Conservation (phyloP, 129 eudicot species). For the carrot (Daucus carota) region DNA sequence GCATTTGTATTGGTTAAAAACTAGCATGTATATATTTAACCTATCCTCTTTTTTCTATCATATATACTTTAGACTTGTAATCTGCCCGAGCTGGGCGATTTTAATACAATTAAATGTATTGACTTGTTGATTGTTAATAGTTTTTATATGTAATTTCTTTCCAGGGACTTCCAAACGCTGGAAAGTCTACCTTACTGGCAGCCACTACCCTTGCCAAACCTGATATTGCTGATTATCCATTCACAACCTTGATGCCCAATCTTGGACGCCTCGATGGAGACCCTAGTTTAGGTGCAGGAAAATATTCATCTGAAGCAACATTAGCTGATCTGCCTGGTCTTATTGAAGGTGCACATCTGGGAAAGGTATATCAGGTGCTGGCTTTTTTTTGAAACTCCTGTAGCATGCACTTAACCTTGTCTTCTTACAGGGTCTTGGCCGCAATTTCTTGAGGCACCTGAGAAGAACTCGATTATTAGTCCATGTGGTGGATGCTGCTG, state of each 20-base stretch:
- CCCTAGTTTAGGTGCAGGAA: conserved; percentile 81
- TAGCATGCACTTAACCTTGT: conserved; percentile 12
- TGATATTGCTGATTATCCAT: conserved; percentile 96
- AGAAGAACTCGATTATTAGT: conserved; percentile 90
- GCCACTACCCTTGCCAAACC: conserved; percentile 93
- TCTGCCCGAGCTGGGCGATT: not conserved
- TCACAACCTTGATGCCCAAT: conserved; percentile 97
- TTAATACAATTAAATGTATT: not conserved
- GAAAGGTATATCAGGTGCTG: conserved; percentile 51
- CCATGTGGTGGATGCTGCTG: conserved; percentile 92
- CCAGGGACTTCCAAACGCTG: conserved; percentile 98
- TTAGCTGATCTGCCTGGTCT: conserved; percentile 98
- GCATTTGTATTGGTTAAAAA: not conserved
- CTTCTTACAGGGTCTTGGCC: conserved; percentile 79
- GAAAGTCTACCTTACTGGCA: conserved; percentile 81
- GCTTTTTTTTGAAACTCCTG: not conserved
- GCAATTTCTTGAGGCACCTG: conserved; percentile 87
- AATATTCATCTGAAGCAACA: conserved; percentile 84
- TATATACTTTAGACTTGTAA: not conserved
- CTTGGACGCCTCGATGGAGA: conserved; percentile 98
- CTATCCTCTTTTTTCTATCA: not conserved
- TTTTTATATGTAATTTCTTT: conserved; percentile 1
- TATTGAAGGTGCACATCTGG: conserved; percentile 95
- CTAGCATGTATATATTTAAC: not conserved
- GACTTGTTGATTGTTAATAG: conserved; percentile 7